phyloP scores from a whole-genome alignment of 2,329 filamentous ascomycete species.

The Chaetomium globosum region DNA sequence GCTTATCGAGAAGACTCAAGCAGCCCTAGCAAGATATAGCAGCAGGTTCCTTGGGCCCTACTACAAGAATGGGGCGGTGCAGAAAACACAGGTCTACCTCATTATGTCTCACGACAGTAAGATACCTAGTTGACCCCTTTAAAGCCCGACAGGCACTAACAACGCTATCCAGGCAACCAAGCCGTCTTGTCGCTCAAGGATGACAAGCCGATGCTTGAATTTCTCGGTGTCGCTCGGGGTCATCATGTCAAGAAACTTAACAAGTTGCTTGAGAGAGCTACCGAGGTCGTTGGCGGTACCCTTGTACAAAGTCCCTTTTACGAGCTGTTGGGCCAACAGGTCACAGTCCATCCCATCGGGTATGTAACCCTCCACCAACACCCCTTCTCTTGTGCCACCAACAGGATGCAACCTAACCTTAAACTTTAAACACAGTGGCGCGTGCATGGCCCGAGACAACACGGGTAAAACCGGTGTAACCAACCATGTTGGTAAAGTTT shows the following conservation, averaged over 20 bases:
- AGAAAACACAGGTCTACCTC: constrained; percentile 65
- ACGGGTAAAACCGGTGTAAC: constrained; percentile 60
- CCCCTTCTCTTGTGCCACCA: constrained; percentile 16
- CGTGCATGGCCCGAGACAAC: constrained; percentile 62
- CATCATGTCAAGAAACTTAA: constrained; percentile 59
- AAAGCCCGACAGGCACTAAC: constrained; percentile 17
- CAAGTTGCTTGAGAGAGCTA: constrained; percentile 55
- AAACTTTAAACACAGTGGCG: constrained; percentile 53
- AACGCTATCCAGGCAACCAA: constrained; percentile 52
- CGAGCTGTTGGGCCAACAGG: constrained; percentile 56
- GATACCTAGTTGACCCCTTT: constrained; percentile 23
- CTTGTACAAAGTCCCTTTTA: constrained; percentile 62
- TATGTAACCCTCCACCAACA: constrained; percentile 39
- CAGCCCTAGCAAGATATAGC: constrained; percentile 52
- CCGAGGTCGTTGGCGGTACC: constrained; percentile 61
- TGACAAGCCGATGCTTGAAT: constrained; percentile 62
- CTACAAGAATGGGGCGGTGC: constrained; percentile 56
- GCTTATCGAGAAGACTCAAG: constrained; percentile 49
- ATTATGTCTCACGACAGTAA: constrained; percentile 67
- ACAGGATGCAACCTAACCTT: constrained; percentile 30
- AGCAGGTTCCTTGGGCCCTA: constrained; percentile 64
- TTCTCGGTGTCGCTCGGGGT: constrained; percentile 60
- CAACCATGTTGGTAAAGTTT: constrained; percentile 64
- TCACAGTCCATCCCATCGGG: constrained; percentile 69
- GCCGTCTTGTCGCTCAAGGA: constrained; percentile 61